Evolutionary conservation across 2,329 filamentous ascomycete genomes (phyloP).

Genomic region (Ambrosiella beaveri): DNA sequence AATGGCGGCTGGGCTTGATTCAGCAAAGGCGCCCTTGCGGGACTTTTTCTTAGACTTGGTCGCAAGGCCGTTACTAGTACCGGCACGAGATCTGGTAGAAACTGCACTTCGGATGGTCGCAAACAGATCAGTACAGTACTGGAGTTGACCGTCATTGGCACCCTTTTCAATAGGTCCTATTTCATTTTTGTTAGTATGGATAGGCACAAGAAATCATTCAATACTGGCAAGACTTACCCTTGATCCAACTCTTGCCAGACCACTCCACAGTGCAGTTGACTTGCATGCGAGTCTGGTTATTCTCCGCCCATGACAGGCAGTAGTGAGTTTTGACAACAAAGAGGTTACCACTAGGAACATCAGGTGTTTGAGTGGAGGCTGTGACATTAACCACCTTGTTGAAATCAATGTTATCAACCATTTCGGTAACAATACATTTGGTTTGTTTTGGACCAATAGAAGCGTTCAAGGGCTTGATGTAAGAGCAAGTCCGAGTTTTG

Average conservation of each 20-base stretch:
- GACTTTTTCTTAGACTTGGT: conserved; percentile 46
- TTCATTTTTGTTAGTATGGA: conserved; percentile 7
- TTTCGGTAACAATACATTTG: conserved; percentile 79
- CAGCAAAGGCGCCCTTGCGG: conserved; percentile 32
- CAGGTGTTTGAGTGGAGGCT: conserved; percentile 73
- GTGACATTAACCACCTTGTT: conserved; percentile 76
- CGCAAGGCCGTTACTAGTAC: conserved; percentile 27
- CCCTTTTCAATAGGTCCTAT: conserved; percentile 89
- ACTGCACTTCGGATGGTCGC: conserved; percentile 58
- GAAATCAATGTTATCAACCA: conserved; percentile 66
- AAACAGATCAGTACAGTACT: conserved; percentile 68
- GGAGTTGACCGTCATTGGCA: conserved; percentile 71
- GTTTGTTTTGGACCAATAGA: conserved; percentile 86
- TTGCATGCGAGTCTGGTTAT: conserved; percentile 67
- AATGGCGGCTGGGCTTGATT: conserved; percentile 24
- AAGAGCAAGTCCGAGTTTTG: conserved; percentile 58
- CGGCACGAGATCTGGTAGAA: conserved; percentile 40
- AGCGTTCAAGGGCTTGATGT: conserved; percentile 76
- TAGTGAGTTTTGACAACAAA: conserved; percentile 90
- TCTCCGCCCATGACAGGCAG: conserved; percentile 80
- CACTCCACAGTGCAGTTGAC: conserved; percentile 88
- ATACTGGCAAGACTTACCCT: conserved; percentile 41
- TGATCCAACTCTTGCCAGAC: conserved; percentile 96
- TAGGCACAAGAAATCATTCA: neutral
- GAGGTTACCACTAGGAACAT: conserved; percentile 84